Base-by-base conservation (phyloP, 2,329 filamentous ascomycete genomes). In the Pseudopithomyces chartarum region DNA sequence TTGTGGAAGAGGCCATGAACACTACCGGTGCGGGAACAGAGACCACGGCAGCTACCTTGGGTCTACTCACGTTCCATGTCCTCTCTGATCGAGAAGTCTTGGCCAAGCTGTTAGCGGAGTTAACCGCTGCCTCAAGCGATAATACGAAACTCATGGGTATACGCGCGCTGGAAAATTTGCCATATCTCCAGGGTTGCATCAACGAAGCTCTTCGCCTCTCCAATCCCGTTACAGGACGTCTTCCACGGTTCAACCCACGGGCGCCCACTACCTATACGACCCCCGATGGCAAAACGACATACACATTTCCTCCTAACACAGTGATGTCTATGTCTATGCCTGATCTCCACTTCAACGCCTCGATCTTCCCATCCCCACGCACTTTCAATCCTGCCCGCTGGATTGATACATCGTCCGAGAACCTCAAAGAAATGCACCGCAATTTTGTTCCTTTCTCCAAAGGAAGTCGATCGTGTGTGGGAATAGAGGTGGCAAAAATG, bases 401-500 rank as follows among this genome's bases (percentile, higher is more conserved):
- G 48, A 22, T 42, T 15, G 36, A 39, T 39, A 17, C n/a, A 7
- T 26, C 34, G n/a, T 34, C 48, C n/a, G 46, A 49, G 15, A 26
- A 49, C 15, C 29, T 49, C 46, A 49, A 49, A 36, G 46, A 34
- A 20, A 49, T 49, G 46, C 2, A 49, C n/a, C 46, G 46, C 29
- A 36, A 20, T 19, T 49, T 49, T 22, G 46, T 49, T 22, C 46
- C 46, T 20, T 49, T 49, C 32, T 49, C 46, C 29, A 49, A 49
- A 32, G 46, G 46, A 36, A 49, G 46, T 38, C 29, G 46, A 32
- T 49, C 46, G 13, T 49, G 46, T 32, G 7, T 49, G 15, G 46
- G 46, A 8, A 49, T 49, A 6, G 46, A 49, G 32, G 46, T 49
- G 29, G 46, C 46, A 17, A 49, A 49, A 11, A 49, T 49, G 46